Evolutionary conservation across 192 early-diverging fungal species (phyloP), one percentile per base, ranked within the genome.

Genomic region (Entomortierella beljakovae): DNA sequence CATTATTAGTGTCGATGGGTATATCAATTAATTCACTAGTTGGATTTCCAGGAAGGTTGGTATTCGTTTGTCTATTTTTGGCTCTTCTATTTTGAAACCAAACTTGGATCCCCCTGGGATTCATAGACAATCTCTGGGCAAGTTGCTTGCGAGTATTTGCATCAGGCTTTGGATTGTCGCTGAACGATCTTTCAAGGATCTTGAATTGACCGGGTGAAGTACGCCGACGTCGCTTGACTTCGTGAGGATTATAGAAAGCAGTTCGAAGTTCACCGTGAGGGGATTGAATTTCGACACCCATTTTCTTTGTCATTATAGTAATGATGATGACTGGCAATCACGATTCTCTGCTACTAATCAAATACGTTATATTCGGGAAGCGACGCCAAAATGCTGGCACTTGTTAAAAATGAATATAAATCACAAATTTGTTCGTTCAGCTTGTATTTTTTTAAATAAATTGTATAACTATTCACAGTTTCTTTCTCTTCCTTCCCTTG

Each of bases 51-150:
- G 7, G 23, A 25, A 9, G 4, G 28, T 8, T 53, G 23, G 23
- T 58, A 16, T 20, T 62, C 6, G 29, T 42, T 54, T 74, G 71
- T 37, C 91, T 92, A 64, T 84, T 88, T 79, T 94, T 94, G 51
- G 92, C 93, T 42, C 93, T 88, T 25, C 92, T 83, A 83, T 94
- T 94, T 74, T 94, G 93, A 71, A 94, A 94, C 93, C 93, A 94
- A 42, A 93, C 91, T 80, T 93, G 92, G 57, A 94, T 90, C 42
- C 90, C 88, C 42, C 90, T 83, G 29, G 89, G 88, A 28, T 90
- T 88, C 93, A 94, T 94, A 42, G 81, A 64, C 22, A 94, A 81
- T 16, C 71, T 70, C 34, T 81, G 81, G 8, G 90, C 90, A 52
- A 94, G 84, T 26, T 77, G 67, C 64, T 84, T 84, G 61, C 92